phyloP scores from a whole-genome alignment of 768 basidiomycete species.

The Mycena leptocephala region DNA sequence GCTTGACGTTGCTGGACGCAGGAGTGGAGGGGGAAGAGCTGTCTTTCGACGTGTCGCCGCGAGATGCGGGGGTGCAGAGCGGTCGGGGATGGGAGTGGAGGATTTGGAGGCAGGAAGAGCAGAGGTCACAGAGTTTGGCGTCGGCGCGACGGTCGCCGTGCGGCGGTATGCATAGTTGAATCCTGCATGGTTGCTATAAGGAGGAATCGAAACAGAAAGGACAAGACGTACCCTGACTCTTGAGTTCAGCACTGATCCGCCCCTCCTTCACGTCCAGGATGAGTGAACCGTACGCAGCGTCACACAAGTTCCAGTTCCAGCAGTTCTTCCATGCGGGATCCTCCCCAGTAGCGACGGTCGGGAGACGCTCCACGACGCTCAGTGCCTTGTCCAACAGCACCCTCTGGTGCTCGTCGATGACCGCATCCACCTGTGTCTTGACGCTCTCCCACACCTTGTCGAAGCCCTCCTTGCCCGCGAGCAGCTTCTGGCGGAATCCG shows the following conservation, averaged over 20 bases:
- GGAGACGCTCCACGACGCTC: slow-evolving; percentile 87
- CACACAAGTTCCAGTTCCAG: slow-evolving; percentile 99
- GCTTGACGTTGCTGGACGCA: slow-evolving; percentile 53
- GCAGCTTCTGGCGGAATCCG: slow-evolving; percentile 87
- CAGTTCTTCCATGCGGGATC: slow-evolving; percentile 99
- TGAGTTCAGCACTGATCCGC: slow-evolving; percentile 92
- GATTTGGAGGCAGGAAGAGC: slow-evolving; percentile 58
- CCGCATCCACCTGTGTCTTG: slow-evolving; percentile 90
- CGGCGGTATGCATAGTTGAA: slow-evolving; percentile 98
- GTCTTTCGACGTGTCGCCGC: slow-evolving; percentile 50
- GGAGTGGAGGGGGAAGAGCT: slow-evolving; percentile 50
- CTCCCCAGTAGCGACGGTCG: slow-evolving; percentile 77
- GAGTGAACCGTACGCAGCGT: slow-evolving; percentile 93
- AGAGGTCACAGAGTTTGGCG: slow-evolving; percentile 72
- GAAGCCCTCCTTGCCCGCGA: slow-evolving; percentile 85
- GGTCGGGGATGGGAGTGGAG: slow-evolving; percentile 52
- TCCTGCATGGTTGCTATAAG: slow-evolving; percentile 61
- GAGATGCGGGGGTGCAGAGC: slow-evolving; percentile 52
- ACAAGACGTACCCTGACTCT: slow-evolving; percentile 82
- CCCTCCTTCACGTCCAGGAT: slow-evolving; percentile 94
- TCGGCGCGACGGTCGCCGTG: slow-evolving; percentile 72
- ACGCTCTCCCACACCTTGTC: slow-evolving; percentile 97
- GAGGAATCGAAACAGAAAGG: not conserved
- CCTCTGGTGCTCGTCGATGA: slow-evolving; percentile 93
- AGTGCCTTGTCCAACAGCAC: slow-evolving; percentile 92